Conservation (phyloP, 2,329 filamentous ascomycete genomes). For the Colletotrichum tabaci region DNA sequence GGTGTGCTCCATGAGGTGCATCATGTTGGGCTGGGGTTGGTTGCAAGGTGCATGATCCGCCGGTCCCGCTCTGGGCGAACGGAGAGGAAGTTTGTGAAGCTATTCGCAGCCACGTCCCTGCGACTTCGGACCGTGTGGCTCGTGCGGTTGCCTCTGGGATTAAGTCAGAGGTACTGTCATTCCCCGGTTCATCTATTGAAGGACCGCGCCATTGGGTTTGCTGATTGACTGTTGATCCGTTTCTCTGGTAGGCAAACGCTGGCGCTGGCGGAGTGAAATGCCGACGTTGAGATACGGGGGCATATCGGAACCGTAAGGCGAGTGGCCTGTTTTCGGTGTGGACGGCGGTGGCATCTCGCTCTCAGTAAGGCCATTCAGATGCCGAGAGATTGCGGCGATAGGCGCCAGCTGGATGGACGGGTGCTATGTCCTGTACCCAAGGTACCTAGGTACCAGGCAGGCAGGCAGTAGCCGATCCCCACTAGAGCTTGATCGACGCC, state of each 20-base stretch:
- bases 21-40: constrained; percentile 9
- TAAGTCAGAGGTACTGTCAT: not conserved
- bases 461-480: constrained; percentile 19
- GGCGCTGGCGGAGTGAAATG: not conserved
- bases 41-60: constrained; percentile 40
- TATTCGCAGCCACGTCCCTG: constrained; percentile 40
- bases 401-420: constrained; percentile 16
- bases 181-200: not conserved
- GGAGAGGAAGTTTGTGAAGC: constrained; percentile 33
- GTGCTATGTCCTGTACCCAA: not conserved
- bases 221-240: not conserved
- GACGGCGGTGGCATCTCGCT: not conserved
- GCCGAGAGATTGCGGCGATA: constrained; percentile 37
- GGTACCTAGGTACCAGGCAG: too few species aligned
- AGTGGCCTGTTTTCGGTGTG: constrained; percentile 20
- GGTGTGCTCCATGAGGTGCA: not conserved
- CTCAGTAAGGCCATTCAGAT: constrained; percentile 17
- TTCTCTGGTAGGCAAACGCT: constrained; percentile 14
- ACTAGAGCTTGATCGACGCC: constrained; percentile 27
- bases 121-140: constrained; percentile 20
- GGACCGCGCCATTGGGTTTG: not conserved
- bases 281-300: constrained; percentile 4
- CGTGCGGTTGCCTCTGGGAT: not conserved
- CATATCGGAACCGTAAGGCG: constrained; percentile 2
- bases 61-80: constrained; percentile 41